Conservation (phyloP, 345 rosid genomes). For the Barbarea vulgaris region DNA sequence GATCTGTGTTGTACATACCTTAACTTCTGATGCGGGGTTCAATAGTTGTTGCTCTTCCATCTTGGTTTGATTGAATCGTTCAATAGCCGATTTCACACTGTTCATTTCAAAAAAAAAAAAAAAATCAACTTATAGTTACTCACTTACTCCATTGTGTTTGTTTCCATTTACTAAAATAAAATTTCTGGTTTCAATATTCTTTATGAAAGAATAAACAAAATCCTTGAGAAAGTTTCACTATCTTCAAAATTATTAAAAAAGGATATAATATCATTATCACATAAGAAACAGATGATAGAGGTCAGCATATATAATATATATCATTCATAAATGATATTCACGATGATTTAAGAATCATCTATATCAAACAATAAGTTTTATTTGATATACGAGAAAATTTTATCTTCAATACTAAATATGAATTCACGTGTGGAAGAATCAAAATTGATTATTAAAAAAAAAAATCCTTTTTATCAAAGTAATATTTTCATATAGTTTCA, state of each 20-base stretch:
- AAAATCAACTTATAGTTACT: background rate
- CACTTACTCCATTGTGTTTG: background rate
- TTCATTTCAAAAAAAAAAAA: background rate
- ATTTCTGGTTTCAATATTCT: background rate
- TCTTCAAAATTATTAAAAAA: background rate
- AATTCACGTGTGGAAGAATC: too few species aligned
- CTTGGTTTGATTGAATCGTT: conserved; percentile 59
- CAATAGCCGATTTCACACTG: conserved; percentile 70
- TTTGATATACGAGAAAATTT: background rate
- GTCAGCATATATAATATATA: background rate
- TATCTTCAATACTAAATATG: background rate
- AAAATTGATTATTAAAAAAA: too few species aligned
- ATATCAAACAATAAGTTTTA: background rate
- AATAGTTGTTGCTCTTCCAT: conserved; percentile 54
- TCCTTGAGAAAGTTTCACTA: background rate
- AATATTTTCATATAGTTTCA: background rate
- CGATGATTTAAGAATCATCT: background rate
- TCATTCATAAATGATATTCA: background rate
- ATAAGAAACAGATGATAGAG: background rate
- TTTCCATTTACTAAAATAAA: background rate
- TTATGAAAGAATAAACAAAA: background rate
- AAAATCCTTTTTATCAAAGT: too few species aligned
- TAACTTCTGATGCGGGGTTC: conserved; percentile 61
- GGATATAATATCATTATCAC: background rate
- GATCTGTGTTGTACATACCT: conserved; percentile 47